Evolutionary conservation across 345 rosid genomes (phyloP).

Genomic region (Trapa incisa): DNA sequence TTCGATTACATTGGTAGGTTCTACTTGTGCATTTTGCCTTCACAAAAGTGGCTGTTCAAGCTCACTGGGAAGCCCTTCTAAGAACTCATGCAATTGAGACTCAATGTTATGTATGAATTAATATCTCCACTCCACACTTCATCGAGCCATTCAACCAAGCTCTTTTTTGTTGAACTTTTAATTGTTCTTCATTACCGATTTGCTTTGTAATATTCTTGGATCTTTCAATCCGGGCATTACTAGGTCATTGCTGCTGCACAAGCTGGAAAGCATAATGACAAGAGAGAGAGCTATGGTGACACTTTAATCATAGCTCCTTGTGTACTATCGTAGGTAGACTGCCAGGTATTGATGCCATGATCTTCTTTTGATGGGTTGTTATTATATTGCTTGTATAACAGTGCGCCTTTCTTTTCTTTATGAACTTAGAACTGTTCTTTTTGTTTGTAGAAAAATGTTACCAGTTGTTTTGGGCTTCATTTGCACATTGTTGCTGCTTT

Average conservation of each 20-base stretch:
- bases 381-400: not conserved
- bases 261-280: slow-evolving; percentile 75
- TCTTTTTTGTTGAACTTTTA: not conserved
- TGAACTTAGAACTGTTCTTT: not conserved
- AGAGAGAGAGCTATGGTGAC: slow-evolving; percentile 76
- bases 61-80: slow-evolving; percentile 95
- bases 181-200: not conserved
- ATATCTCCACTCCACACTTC: not conserved
- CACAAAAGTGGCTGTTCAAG: slow-evolving; percentile 72
- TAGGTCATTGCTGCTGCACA: slow-evolving; percentile 90
- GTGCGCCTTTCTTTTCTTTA: not conserved
- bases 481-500: not conserved
- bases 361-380: not conserved
- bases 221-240: not conserved
- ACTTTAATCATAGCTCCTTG: slow-evolving; percentile 87
- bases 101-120: slow-evolving; percentile 67
- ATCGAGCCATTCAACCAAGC: not conserved
- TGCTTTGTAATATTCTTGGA: not conserved
- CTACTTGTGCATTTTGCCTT: slow-evolving; percentile 83
- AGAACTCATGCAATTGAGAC: slow-evolving; percentile 92
- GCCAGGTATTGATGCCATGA: slow-evolving; percentile 39
- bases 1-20: slow-evolving; percentile 29
- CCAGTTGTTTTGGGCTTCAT: not conserved
- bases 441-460: not conserved
- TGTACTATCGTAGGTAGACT: slow-evolving; percentile 68